Evolutionary conservation across 2,329 filamentous ascomycete genomes (phyloP), one percentile per base, ranked within the genome.

Genomic region (Xylaria sp.): DNA sequence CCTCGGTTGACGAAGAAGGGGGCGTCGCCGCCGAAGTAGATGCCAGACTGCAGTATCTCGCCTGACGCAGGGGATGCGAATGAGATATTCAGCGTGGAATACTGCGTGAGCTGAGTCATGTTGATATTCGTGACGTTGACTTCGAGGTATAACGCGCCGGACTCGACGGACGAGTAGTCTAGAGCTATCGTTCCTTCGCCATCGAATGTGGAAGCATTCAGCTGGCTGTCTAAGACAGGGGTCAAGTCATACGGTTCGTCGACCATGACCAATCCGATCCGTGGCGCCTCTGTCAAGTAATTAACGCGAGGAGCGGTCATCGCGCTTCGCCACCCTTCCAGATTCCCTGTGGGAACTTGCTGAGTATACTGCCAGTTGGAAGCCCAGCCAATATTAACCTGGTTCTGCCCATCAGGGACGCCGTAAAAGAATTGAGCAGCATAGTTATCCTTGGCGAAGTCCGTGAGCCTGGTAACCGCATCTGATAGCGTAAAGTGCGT

Each of bases 311-410:
- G 82, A 1, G 86, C 69, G 1, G 79, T 80, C 82, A 84, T 84
- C 25, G 78, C 73, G 53, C 79, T 80, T 19, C 84, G 78, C 80
- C 83, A 88, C 28, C 81, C 78, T 68, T 87, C 83, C 5, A 72
- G 69, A 2, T 78, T 72, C 0, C 80, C 84, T 0, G 84, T 87
- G 0, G 85, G 85, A 0, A 86, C 83, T 2, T 77, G 62, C 61
- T 83, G 76, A 0, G 80, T 78, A 72, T 89, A 88, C 70, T 88
- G 80, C 82, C 85, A 87, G 65, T 88, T 88, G 57, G 78, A 82
- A 0, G 83, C 83, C 86, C 85, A 88, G 9, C 79, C 82, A 4
- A 88, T 79, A 40, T 77, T 82, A 55, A 87, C 71, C 42, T 79
- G 78, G 33, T 78, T 74, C 58, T 71, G 69, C 6, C 69, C 76